Evolutionary conservation across 2,329 filamentous ascomycete species (phyloP).

Genomic region (Calonectria hongkongensis): DNA sequence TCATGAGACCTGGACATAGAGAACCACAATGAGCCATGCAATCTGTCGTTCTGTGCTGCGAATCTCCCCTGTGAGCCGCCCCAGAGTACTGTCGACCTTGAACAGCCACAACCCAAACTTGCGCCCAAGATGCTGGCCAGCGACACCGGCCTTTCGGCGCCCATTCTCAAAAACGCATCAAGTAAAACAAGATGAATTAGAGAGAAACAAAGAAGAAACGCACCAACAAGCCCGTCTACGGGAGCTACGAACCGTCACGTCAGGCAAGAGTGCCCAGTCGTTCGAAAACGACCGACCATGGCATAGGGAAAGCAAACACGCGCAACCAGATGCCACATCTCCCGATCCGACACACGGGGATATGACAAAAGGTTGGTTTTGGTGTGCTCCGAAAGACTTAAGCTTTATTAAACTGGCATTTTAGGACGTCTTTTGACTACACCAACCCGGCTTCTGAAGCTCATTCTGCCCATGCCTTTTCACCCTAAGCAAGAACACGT

Average conservation of each 20-base stretch:
- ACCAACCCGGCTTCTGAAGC: slow-evolving; percentile 85
- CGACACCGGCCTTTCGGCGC: slow-evolving; percentile 35
- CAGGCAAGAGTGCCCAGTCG: slow-evolving; percentile 51
- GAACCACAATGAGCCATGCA: slow-evolving; percentile 47
- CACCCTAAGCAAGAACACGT: slow-evolving; percentile 62
- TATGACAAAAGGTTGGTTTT: slow-evolving; percentile 48
- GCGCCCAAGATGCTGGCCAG: slow-evolving; percentile 29
- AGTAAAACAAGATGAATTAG: slow-evolving; percentile 40
- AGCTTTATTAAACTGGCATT: background rate
- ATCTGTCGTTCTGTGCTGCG: slow-evolving; percentile 46
- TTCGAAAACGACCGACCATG: slow-evolving; percentile 55
- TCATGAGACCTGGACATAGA: slow-evolving; percentile 16
- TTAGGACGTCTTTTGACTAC: slow-evolving; percentile 86
- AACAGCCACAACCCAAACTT: slow-evolving; percentile 30
- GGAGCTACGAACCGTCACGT: slow-evolving; percentile 46
- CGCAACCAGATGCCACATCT: slow-evolving; percentile 42
- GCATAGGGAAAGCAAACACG: slow-evolving; percentile 47
- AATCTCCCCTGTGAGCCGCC: slow-evolving; percentile 42
- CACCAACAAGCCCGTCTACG: slow-evolving; percentile 50
- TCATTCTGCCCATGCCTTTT: slow-evolving; percentile 82
- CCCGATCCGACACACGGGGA: slow-evolving; percentile 45
- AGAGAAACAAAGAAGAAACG: slow-evolving; percentile 39
- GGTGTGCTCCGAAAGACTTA: no score
- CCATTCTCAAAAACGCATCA: slow-evolving; percentile 49
- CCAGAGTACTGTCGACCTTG: slow-evolving; percentile 27